Evolutionary conservation across 805 yeast species (phyloP), one percentile per base, ranked within the genome.

Genomic region (Ogataea trehalophila): DNA sequence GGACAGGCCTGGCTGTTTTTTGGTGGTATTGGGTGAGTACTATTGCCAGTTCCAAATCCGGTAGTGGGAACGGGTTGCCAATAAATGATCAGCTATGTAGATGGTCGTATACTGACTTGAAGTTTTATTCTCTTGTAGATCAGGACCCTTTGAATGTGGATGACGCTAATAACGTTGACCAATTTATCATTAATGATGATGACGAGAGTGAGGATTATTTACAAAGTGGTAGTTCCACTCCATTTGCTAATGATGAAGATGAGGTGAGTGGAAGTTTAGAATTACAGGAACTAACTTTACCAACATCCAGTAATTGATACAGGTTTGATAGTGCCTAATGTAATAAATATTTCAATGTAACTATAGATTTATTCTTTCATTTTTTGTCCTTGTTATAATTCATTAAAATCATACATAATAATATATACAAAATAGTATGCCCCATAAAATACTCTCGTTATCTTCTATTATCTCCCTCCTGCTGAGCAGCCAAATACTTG

Each of bases 1-100:
- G 99, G 20, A 92, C 97, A 2, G 76, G 81, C n/a, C 72, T 94
- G 47, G 81, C 96, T 0, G 76, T 83, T 50, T 65, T 77, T 15
- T 82, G 87, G 33, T 91, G 88, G 66, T 74, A 77, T 51, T 44
- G 39, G 39, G 77, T 82, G 56, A 81, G 88, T 45, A 83, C 81
- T 62, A 79, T 84, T 58, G 76, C 75, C 49, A 61, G 50, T 67
- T 83, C 85, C 59, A 78, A 90, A 33, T 59, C 56, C 55, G 22
- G 31, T 22, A n/a, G n/a, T 39, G 56, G 56, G 7, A 44, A 53
- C 29, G 46, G 46, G 6, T 47, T 55, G 20, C 46, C 59, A 14
- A 23, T 45, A 14, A 42, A 51, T 44, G 43, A 50, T 22, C 39
- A 46, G 29, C 48, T 44, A 23, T 55, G 59, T 46, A 47, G 59